phyloP scores from a whole-genome alignment of 2,329 filamentous ascomycete genomes.

The Fusarium mangiferae region DNA sequence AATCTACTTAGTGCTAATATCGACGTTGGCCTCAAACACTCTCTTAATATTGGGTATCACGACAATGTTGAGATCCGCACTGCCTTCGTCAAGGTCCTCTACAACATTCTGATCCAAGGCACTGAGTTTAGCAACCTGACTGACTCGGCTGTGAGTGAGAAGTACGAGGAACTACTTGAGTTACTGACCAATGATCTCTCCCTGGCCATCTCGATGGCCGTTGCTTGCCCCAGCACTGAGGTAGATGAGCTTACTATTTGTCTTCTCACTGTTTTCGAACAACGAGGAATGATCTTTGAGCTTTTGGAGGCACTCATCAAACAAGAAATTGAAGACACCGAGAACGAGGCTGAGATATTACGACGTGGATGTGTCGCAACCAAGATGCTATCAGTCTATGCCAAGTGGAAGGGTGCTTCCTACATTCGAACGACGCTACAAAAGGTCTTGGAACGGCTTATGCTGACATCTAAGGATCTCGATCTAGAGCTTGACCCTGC shows the following conservation, averaged over 20 bases:
- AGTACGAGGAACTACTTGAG: slow-evolving; percentile 73
- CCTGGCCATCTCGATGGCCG: slow-evolving; percentile 71
- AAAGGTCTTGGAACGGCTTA: slow-evolving; percentile 73
- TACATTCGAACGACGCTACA: slow-evolving; percentile 74
- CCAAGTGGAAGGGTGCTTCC: slow-evolving; percentile 74
- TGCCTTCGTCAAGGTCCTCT: slow-evolving; percentile 75
- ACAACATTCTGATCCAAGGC: slow-evolving; percentile 76
- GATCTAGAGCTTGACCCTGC: slow-evolving; percentile 75
- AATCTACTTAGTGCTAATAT: slow-evolving; percentile 78
- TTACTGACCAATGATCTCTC: slow-evolving; percentile 71
- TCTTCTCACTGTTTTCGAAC: slow-evolving; percentile 76
- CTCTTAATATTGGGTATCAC: slow-evolving; percentile 75
- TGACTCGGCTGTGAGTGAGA: slow-evolving; percentile 73
- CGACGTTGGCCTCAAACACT: slow-evolving; percentile 76
- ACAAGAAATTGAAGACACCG: slow-evolving; percentile 76
- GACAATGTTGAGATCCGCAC: slow-evolving; percentile 76
- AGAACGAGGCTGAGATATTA: slow-evolving; percentile 74
- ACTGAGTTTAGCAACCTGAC: slow-evolving; percentile 77
- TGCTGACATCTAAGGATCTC: slow-evolving; percentile 73
- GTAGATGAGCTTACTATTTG: slow-evolving; percentile 76
- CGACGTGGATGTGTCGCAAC: slow-evolving; percentile 77
- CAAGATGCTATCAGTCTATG: slow-evolving; percentile 77
- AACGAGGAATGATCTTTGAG: slow-evolving; percentile 70
- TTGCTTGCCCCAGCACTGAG: slow-evolving; percentile 73
- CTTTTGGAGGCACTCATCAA: slow-evolving; percentile 74